Base-by-base conservation (phyloP, 108 stramenopile genomes). In the Licmophora abbreviata region DNA sequence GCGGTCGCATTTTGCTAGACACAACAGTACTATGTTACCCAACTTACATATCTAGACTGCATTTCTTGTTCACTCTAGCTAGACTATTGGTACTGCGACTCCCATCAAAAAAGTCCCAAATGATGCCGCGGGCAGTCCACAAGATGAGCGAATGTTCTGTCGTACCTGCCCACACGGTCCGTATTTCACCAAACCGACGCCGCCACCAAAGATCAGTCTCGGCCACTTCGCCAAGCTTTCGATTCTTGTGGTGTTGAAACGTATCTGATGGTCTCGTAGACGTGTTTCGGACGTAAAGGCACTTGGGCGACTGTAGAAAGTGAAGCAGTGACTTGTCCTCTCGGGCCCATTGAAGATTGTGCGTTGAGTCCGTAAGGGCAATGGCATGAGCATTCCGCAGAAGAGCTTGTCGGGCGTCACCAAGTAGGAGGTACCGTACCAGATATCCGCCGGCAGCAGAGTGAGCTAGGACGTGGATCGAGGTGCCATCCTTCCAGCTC, bases 361-460 rank as follows among this genome's bases (percentile, higher is more conserved):
- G 77, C 25, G 72, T 74, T 27, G 73, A 74, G 45, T 79, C 77
- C 0, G 77, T 79, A 30, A 79, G 74, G n/a, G 59, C 73, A 32
- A 79, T 51, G 8, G 63, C 63, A 9, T 51, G 22, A 5, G 74
- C 71, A 12, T 51, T 40, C 28, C 30, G 29, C 15, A 63, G 33
- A 29, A 64, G 32, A 33, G 51, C 27, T 4, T 48, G n/a, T 6
- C 50, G 49, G 18, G 14, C 7, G 6, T 51, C 29, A 1, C 61
- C 61, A 33, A 46, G 24, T 2, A 66, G 47, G 15, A 76, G 61
- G 37, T 76, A 76, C 22, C 69, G 43, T 1, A 66, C 67, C n/a
- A 76, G 60, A 26, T 72, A 69, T 11, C 66, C 69, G 2, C 75
- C 75, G 0, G 70, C 61, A 5, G 64, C 65, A 18, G 75, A 76